Base-by-base conservation (phyloP, 2,329 filamentous ascomycete genomes). In the Cladosporium sp. region DNA sequence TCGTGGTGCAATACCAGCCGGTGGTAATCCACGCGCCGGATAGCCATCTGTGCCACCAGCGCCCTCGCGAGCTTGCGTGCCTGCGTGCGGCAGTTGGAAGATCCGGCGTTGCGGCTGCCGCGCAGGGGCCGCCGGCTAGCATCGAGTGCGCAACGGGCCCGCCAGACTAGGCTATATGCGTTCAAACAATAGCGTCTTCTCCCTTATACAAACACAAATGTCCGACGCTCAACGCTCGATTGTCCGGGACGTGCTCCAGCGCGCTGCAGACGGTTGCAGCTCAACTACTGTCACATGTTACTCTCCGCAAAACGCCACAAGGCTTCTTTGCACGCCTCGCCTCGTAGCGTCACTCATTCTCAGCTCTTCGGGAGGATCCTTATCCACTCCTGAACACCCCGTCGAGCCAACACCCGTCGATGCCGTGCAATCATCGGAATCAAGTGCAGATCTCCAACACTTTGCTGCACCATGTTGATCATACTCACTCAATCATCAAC, bases 251-350 rank as follows among this genome's bases (percentile, higher is more conserved):
- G 22, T 28, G 22, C 22, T 28, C 22, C 22, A 28, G 22, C 22
- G 16, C 43, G 32, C 11, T 43, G 48, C 48, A 10, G 42, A 43
- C 16, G 28, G 40, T 28, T 31, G 48, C 48, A 43, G 14, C 40
- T 43, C 48, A 50, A 50, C 48, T 50, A 33, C 48, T 50, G 48
- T 50, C 48, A 50, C 48, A 50, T 50, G 48, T 50, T 34, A 49
- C 19, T 16, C n/a, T n/a, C 35, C 32, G 10, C 46, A 16, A 16
- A n/a, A 18, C 35, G 22, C 37, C n/a, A 32, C 22, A n/a, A 28
- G 22, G 22, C 22, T 28, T 28, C 22, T 28, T 28, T 28, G 22
- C 22, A 28, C 22, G 22, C 22, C 22, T 28, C 1, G 22, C 22
- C 7, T 28, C 22, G 22, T 28, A 28, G 22, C 22, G 22, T 28